Evolutionary conservation across 495 filamentous ascomycete species (phyloP).

Genomic region (Tuber aestivum): DNA sequence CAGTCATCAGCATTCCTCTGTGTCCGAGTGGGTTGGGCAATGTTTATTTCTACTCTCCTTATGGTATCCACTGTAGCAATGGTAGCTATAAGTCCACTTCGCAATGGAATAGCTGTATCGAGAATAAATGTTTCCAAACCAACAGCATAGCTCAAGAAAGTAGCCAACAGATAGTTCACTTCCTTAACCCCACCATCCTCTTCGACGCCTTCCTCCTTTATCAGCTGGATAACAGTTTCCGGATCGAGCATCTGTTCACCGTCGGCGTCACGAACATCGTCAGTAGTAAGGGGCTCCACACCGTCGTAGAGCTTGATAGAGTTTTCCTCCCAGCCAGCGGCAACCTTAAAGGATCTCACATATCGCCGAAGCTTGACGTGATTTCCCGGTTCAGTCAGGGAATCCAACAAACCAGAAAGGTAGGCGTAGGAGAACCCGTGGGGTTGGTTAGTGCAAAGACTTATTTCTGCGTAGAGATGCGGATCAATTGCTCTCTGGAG

Average conservation of each 20-base stretch:
- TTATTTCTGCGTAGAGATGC: constrained; percentile 28
- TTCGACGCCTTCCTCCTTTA: constrained; percentile 18
- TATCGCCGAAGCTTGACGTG: constrained; percentile 14
- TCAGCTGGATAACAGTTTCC: neutral
- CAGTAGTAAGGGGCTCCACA: constrained; percentile 11
- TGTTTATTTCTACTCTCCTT: constrained; percentile 16
- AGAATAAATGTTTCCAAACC: constrained; percentile 11
- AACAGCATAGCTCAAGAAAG: constrained; percentile 10
- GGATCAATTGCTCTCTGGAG: constrained; percentile 23
- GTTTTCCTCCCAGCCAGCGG: constrained; percentile 25
- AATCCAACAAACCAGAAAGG: constrained; percentile 13
- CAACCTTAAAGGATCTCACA: constrained; percentile 12
- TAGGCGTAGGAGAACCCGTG: constrained; percentile 31
- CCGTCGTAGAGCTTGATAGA: constrained; percentile 20
- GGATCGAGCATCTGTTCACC: constrained; percentile 1
- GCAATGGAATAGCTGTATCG: constrained; percentile 20
- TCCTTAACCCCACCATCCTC: constrained; percentile 25
- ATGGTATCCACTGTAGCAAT: constrained; percentile 11
- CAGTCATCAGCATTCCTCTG: constrained; percentile 2
- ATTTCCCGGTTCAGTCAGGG: constrained; percentile 9
- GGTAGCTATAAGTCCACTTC: constrained; percentile 8
- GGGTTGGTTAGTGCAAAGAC: constrained; percentile 20
- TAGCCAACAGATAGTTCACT: constrained; percentile 15
- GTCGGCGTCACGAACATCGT: constrained; percentile 12
- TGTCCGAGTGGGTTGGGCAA: constrained; percentile 21